Conservation (phyloP, 164 flowering plant genomes). For the Saururus chinensis region DNA sequence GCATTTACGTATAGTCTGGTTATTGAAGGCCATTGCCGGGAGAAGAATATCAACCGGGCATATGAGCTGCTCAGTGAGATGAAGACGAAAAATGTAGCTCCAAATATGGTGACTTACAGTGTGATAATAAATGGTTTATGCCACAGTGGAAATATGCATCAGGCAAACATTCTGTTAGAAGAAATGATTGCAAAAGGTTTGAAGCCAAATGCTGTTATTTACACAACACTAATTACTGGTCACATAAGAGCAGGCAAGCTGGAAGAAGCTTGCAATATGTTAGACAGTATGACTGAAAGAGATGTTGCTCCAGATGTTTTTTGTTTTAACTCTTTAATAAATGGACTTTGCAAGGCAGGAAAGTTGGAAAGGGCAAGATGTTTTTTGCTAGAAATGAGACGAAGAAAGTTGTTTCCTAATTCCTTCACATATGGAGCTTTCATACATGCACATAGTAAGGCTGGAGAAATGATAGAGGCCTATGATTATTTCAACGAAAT, state of each 20-base stretch:
- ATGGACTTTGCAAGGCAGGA: slow-evolving; percentile 48
- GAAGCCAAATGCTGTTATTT: slow-evolving; percentile 44
- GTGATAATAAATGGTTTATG: slow-evolving; percentile 43
- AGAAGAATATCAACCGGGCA: slow-evolving; percentile 24
- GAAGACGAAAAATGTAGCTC: slow-evolving; percentile 34
- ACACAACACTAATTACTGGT: slow-evolving; percentile 40
- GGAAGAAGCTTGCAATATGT: slow-evolving; percentile 32
- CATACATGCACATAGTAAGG: slow-evolving; percentile 41
- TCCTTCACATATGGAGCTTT: slow-evolving; percentile 58
- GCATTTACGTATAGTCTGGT: slow-evolving; percentile 29
- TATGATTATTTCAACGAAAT: slow-evolving; percentile 43
- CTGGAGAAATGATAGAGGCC: slow-evolving; percentile 45
- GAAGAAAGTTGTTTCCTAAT: slow-evolving; percentile 43
- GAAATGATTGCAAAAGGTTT: slow-evolving; percentile 32
- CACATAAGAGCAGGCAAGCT: slow-evolving; percentile 30
- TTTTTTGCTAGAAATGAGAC: slow-evolving; percentile 39
- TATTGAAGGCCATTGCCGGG: slow-evolving; percentile 46
- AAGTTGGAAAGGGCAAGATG: slow-evolving; percentile 48
- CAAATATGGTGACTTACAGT: slow-evolving; percentile 29
- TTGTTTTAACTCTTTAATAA: slow-evolving; percentile 52
- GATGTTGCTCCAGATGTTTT: slow-evolving; percentile 60
- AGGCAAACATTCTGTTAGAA: slow-evolving; percentile 25
- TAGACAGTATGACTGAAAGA: slow-evolving; percentile 38
- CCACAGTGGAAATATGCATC: slow-evolving; percentile 25
- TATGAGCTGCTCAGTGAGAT: slow-evolving; percentile 41